A percentile compares a stretch with the other conserved stretches of the same genome.
Evolutionary conservation across 179 eudicot species (phyloP).

Genomic region (Heliamphora pulchella): DNA sequence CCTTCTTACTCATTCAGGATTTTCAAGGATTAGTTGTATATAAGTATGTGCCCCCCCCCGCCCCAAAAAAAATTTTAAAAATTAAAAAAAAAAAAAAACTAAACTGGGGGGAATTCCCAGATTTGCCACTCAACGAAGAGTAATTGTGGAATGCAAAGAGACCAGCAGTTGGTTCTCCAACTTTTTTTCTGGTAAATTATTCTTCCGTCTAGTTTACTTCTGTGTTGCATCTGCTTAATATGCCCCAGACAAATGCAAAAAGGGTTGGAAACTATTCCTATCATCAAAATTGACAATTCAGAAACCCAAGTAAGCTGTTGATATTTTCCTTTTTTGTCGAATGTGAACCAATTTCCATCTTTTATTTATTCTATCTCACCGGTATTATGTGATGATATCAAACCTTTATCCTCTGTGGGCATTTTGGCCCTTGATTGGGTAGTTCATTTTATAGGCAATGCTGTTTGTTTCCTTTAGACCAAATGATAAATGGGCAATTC

Average conservation of each 20-base stretch:
- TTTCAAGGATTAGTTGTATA: no score
- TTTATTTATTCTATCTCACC: background rate
- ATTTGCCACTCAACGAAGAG: no score
- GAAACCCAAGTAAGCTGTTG: background rate
- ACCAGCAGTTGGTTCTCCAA: constrained; percentile 1
- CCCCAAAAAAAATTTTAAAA: no score
- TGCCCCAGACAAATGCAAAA: background rate
- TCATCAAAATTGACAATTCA: background rate
- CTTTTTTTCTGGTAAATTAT: background rate
- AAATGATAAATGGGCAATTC: background rate
- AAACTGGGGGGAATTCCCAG: no score
- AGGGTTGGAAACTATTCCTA: background rate
- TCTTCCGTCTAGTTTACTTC: background rate
- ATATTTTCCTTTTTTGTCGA: background rate
- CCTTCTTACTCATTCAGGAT: no score
- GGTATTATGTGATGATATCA: constrained; percentile 4
- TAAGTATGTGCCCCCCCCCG: no score
- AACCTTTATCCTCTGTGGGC: background rate
- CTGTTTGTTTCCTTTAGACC: background rate
- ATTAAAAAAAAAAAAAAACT: no score
- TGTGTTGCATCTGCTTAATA: background rate
- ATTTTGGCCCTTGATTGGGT: background rate
- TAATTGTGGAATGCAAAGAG: background rate
- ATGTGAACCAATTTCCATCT: background rate
- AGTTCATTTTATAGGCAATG: background rate